Conservation (phyloP, 2,329 filamentous ascomycete species). For the Aspergillus sp. region DNA sequence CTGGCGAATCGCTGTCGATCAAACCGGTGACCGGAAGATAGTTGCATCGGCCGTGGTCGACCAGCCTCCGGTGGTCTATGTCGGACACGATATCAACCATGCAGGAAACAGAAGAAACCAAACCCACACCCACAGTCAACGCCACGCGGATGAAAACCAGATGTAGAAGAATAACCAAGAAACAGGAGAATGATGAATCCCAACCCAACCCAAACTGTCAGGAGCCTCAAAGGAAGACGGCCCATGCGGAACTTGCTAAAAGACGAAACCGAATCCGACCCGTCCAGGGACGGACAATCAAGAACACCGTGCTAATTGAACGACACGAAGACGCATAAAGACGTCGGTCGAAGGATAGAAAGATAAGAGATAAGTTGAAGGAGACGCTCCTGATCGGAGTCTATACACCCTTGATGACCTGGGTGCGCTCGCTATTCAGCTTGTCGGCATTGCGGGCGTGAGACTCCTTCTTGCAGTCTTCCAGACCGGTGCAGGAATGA, state of each 20-base stretch:
- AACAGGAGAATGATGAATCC: slow-evolving; percentile 5
- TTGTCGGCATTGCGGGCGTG: slow-evolving; percentile 92
- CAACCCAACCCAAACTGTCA: slow-evolving; percentile 15
- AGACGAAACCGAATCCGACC: not conserved
- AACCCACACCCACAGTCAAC: slow-evolving; percentile 17
- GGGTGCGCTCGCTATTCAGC: slow-evolving; percentile 87
- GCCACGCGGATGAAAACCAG: slow-evolving; percentile 24
- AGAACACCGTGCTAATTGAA: slow-evolving; percentile 33
- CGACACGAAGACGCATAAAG: no score
- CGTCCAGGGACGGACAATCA: slow-evolving; percentile 5
- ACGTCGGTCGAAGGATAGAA: no score
- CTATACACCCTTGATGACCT: slow-evolving; percentile 88
- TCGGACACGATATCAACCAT: slow-evolving; percentile 1
- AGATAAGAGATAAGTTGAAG: no score
- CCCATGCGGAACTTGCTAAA: slow-evolving; percentile 16
- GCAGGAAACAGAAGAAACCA: slow-evolving; percentile 3
- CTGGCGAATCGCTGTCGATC: no score
- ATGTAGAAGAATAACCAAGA: not conserved
- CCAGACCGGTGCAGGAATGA: slow-evolving; percentile 87
- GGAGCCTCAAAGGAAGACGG: slow-evolving; percentile 6
- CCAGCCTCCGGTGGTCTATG: slow-evolving; percentile 9
- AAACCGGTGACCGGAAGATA: no score
- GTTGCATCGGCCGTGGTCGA: slow-evolving; percentile 5
- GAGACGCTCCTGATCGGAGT: not conserved
- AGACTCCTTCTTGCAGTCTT: slow-evolving; percentile 97